These are phyloP conservation scores for Leccinum ochraceum DNA, from an alignment of 768 basidiomycete genomes.

Conservation along the genomic window DNA sequence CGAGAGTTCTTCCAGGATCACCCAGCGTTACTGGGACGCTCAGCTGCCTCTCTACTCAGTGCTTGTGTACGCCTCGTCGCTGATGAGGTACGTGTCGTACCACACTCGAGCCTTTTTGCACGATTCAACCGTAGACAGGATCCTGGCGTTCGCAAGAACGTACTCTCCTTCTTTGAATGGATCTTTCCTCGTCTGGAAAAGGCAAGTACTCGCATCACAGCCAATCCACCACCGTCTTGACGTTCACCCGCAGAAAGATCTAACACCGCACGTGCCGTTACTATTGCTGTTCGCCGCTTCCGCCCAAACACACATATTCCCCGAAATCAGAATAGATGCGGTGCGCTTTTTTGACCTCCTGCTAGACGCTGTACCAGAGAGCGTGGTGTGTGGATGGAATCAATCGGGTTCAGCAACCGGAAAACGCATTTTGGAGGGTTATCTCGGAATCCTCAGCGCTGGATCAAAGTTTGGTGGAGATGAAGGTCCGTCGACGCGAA, in stretches of 20 bases:
- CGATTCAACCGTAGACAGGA: conserved; percentile 52
- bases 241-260: conserved; percentile 50
- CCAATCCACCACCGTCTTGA: conserved; percentile 9
- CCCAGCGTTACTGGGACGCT: conserved; percentile 52
- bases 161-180: conserved; percentile 73
- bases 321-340: conserved; percentile 91
- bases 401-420: conserved; percentile 53
- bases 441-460: conserved; percentile 74
- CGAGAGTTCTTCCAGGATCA: conserved; percentile 70
- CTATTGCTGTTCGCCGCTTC: conserved; percentile 87
- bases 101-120: not conserved
- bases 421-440: conserved; percentile 71
- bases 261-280: conserved; percentile 72
- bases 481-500: conserved; percentile 43
- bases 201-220: conserved; percentile 38
- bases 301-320: conserved; percentile 93
- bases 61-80: conserved; percentile 69
- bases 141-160: conserved; percentile 69
- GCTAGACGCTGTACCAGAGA: conserved; percentile 65
- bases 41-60: conserved; percentile 56
- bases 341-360: conserved; percentile 77
- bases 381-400: conserved; percentile 70
- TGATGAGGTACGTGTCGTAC: conserved; percentile 65
- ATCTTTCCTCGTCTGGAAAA: conserved; percentile 61
- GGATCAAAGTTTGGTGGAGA: conserved; percentile 61